Base-by-base conservation (phyloP, 148 eudicot genomes). In the Vaccinium darrowii region DNA sequence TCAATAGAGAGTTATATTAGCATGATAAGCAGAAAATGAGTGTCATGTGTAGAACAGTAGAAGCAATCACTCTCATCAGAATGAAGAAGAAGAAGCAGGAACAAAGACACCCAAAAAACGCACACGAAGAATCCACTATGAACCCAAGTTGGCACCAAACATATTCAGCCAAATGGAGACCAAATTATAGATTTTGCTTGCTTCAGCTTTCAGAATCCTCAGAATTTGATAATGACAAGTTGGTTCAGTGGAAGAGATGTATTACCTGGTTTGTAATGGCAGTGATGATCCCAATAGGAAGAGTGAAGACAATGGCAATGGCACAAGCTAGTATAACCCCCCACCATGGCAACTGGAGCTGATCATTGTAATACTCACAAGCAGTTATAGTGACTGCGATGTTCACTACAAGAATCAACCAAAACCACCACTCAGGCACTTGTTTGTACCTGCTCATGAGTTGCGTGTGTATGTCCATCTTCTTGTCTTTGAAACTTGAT, bases 291-390 rank as follows among this genome's bases (percentile, higher is more conserved):
- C 99, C 98, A 52, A 97, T 95, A 1, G 99, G 99, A 53, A 97
- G 96, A 50, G 99, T 97, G 89, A 97, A 97, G 91, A 94, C 83
- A 84, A 97, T 90, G 86, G 98, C 98, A 79, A 97, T 93, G 33
- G 84, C 86, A 81, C 99, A 95, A n/a, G 99, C 98, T 73, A 97
- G 89, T 51, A 97, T 16, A 78, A 97, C 99, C 52, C 99, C 99
- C 99, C 98, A 97, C 99, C 99, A 97, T 25, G 99, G 98, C 82
- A 97, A 73, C 88, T 95, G 99, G 76, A 97, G 99, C 76, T 97
- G 99, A 5, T 94, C 94, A 43, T 91, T 94, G 92, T 93, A 95
- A 80, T 97, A 97, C 90, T 97, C 99, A 8, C 99, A 97, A 0
- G 98, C 98, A 78, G 94, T 91, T 52, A 95, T 87, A 50, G 99